Evolutionary conservation across 1,284 basidiomycete genomes (phyloP), one percentile per base, ranked within the genome.

Genomic region (Erythrobasidium hasegawianum): DNA sequence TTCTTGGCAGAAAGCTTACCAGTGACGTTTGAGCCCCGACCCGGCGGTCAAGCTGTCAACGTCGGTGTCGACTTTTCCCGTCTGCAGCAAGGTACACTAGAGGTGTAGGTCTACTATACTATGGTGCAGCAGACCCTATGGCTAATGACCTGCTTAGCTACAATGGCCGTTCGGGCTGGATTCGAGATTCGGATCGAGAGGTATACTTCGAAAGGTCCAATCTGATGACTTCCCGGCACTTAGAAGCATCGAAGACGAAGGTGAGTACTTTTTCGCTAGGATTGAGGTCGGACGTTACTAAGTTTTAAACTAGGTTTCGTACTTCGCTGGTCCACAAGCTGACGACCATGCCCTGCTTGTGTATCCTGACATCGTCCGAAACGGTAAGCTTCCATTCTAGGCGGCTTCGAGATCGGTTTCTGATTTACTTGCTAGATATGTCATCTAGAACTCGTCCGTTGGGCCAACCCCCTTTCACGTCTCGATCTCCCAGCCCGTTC

Each of bases 121-220:
- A n/a, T n/a, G n/a, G n/a, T n/a, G n/a, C n/a, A n/a, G n/a, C n/a
- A n/a, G n/a, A n/a, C n/a, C n/a, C 16, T 29, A 4, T 4, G 14
- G 55, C 39, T 57, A 18, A 57, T 27, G n/a, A 16, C 9, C 16
- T 18, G 9, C 20, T 27, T 33, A 57, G 55, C 39, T 57, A 4
- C 24, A 57, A 57, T 41, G 55, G 55, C 39, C 55, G 39, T 22
- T 57, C 55, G 7, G 55, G 55, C 55, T 57, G 55, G 55, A 39
- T 57, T 13, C 3, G 29, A 4, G 33, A 57, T 20, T n/a, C 27
- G n/a, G 29, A 26, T 27, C 55, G 29, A 3, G 18, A 57, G 5
- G 24, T 57, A 18, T 57, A 33, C 55, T 57, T 57, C 55, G 27
- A 38, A 4, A 38, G 20, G 9, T 18, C n/a, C 13, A 20, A 18